phyloP scores from a whole-genome alignment of 2,329 filamentous ascomycete genomes.

The Penicillium sp. region DNA sequence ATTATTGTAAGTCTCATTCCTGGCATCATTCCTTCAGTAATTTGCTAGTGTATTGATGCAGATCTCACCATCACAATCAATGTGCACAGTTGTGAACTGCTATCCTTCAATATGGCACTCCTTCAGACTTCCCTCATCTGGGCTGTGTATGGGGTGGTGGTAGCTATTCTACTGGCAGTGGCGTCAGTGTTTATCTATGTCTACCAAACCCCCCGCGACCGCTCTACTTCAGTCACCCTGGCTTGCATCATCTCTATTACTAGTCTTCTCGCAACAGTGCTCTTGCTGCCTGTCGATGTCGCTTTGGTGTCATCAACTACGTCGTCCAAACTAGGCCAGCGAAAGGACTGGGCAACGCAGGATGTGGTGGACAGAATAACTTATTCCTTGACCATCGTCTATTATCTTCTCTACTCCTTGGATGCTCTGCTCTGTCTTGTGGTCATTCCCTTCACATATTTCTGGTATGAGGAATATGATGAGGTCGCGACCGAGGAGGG shows the following conservation, averaged over 20 bases:
- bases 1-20: background rate
- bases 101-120: conserved; percentile 55
- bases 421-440: conserved; percentile 87
- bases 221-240: conserved; percentile 74
- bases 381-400: conserved; percentile 78
- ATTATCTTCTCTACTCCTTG: conserved; percentile 88
- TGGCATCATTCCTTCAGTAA: background rate
- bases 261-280: conserved; percentile 81
- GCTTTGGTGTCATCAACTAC: conserved; percentile 89
- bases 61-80: background rate
- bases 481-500: conserved; percentile 82
- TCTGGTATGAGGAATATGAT: conserved; percentile 97
- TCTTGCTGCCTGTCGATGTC: conserved; percentile 91
- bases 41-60: background rate
- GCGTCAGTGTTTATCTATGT: conserved; percentile 83
- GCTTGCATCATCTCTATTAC: conserved; percentile 87
- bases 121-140: conserved; percentile 90
- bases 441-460: conserved; percentile 93
- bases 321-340: conserved; percentile 68
- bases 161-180: conserved; percentile 71
- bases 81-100: conserved; percentile 10
- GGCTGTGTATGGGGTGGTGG: conserved; percentile 83
- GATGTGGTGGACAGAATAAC: conserved; percentile 74
- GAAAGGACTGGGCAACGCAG: conserved; percentile 93
- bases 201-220: conserved; percentile 85